These are phyloP conservation scores for Penicillium cosmopolitanum DNA, from an alignment of 495 filamentous ascomycete species.

Conservation along the genomic window DNA sequence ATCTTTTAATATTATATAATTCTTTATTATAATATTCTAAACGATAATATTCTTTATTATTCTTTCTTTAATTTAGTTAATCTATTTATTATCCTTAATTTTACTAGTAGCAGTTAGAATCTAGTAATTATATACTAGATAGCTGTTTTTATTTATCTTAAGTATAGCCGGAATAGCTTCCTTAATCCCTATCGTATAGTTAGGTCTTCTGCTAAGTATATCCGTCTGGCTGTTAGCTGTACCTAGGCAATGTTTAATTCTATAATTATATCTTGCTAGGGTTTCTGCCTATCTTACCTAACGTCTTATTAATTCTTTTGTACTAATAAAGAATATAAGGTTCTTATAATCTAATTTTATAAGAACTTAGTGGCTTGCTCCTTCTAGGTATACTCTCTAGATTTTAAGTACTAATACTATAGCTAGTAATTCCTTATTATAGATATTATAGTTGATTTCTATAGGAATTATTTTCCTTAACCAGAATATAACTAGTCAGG, in stretches of 20 bases:
- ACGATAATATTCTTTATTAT: neutral
- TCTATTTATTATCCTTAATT: conserved; percentile 6
- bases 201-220: conserved; percentile 14
- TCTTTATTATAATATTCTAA: no score
- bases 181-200: conserved; percentile 17
- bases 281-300: no score
- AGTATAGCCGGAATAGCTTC: conserved; percentile 14
- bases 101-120: conserved; percentile 4
- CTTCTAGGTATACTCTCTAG: conserved; percentile 30
- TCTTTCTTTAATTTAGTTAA: neutral
- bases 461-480: conserved; percentile 27
- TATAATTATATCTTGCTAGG: no score
- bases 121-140: conserved; percentile 11
- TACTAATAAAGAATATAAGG: no score
- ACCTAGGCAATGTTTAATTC: conserved; percentile 20
- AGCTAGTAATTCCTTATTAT: conserved; percentile 34
- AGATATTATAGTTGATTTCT: conserved; percentile 39
- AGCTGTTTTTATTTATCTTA: conserved; percentile 9
- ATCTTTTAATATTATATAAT: neutral
- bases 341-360: no score
- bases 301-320: no score
- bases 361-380: conserved; percentile 7
- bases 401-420: conserved; percentile 33
- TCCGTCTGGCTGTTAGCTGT: conserved; percentile 17
- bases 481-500: conserved; percentile 24